Conservation (phyloP, 2,329 filamentous ascomycete genomes). For the Talaromyces sp. region DNA sequence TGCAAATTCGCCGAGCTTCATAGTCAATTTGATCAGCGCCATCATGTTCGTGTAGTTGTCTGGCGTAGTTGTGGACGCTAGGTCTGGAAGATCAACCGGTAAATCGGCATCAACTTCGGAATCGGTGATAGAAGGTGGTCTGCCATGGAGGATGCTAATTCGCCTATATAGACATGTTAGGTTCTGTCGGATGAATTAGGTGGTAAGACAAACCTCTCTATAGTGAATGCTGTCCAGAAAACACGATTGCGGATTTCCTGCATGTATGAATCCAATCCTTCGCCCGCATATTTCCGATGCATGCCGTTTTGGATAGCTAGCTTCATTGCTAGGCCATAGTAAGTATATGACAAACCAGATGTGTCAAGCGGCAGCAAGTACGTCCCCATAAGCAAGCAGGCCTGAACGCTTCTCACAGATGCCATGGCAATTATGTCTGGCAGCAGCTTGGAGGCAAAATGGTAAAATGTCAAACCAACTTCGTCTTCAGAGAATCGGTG, state of each 20-base stretch:
- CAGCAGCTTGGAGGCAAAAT: slow-evolving; percentile 51
- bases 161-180: slow-evolving; percentile 33
- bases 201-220: slow-evolving; percentile 45
- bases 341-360: slow-evolving; percentile 54
- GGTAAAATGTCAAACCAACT: slow-evolving; percentile 54
- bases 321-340: slow-evolving; percentile 53
- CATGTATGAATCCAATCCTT: slow-evolving; percentile 45
- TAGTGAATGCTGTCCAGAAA: slow-evolving; percentile 56
- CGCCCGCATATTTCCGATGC: slow-evolving; percentile 50
- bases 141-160: slow-evolving; percentile 54
- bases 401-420: slow-evolving; percentile 56
- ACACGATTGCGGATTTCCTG: slow-evolving; percentile 53
- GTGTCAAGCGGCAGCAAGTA: slow-evolving; percentile 55
- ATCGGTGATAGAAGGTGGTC: slow-evolving; percentile 51
- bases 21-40: slow-evolving; percentile 42
- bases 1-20: slow-evolving; percentile 36
- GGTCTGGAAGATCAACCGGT: slow-evolving; percentile 44
- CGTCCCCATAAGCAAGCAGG: slow-evolving; percentile 53
- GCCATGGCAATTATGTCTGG: slow-evolving; percentile 55
- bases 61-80: slow-evolving; percentile 38
- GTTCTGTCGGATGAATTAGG: not conserved
- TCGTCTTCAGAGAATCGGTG: slow-evolving; percentile 48
- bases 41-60: slow-evolving; percentile 47
- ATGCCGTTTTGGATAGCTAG: slow-evolving; percentile 59
- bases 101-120: slow-evolving; percentile 52